Base-by-base conservation (phyloP, 73 alveolate species). In the Paramecium biaurelia region DNA sequence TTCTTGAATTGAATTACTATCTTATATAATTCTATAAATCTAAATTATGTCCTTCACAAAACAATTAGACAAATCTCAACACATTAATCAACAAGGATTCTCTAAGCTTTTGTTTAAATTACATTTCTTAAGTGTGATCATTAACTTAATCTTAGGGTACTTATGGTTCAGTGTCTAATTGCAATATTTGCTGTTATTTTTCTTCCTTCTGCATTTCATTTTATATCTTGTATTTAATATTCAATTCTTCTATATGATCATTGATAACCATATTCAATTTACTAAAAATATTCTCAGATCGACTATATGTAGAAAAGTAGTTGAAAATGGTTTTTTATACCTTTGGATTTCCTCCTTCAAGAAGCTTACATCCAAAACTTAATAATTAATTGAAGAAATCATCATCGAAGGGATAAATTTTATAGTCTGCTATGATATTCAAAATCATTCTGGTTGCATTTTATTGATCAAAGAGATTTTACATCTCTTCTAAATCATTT, bases 11-110 rank as follows among this genome's bases (percentile, higher is more conserved):
- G 10, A 45, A 84, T 92, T 98, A 97, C 68, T 97, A 95, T 89
- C 99, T 96, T 23, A 98, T 87, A 87, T 95, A 96, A 89, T 95
- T 96, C 92, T 98, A 96, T 92, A 97, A 86, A 9, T 95, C 95
- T 11, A 93, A 57, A 72, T 95, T 93, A 85, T 98, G 99, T 58
- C 97, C 97, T 92, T 98, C 99, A 68, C 99, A 96, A 57, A 98
- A 93, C 43, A 97, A 93, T 79, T 98, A 97, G 18, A 98, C 95
- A 96, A 98, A 95, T 88, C 98, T 95, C 85, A 98, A 41, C 11
- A 89, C 89, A 18, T 70, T 68, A 23, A 89, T 53, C 35, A 89
- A 72, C 21, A 89, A 37, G 11, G 79, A 63, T 21, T 84, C 85
- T 30, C 38, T 70, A 0, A 70, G 45, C 45, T 43, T 67, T 49